Evolutionary conservation across 2,329 filamentous ascomycete genomes (phyloP).

Genomic region (Venturia pyrina): DNA sequence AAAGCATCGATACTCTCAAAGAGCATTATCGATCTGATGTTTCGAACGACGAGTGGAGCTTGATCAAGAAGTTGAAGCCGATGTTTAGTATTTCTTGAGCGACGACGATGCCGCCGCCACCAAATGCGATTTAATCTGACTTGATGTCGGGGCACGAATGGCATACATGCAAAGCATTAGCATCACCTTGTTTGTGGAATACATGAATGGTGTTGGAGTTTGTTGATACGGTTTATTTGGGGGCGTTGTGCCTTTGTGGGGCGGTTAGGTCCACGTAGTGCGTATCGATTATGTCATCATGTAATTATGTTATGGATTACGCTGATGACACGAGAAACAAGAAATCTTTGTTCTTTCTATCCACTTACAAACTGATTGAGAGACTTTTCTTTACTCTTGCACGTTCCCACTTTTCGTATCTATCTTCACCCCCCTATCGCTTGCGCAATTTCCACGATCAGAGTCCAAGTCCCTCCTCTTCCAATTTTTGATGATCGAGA

Average conservation of each 20-base stretch:
- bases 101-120: not conserved
- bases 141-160: not conserved
- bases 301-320: not conserved
- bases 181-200: not conserved
- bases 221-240: not conserved
- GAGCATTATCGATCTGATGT: conserved; percentile 88
- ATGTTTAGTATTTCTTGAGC: conserved; percentile 73
- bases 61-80: conserved; percentile 92
- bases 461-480: too few relatives aligned
- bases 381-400: too few relatives aligned
- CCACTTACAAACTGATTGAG: too few relatives aligned
- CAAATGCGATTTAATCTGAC: not conserved
- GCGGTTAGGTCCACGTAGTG: not conserved
- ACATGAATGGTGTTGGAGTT: not conserved
- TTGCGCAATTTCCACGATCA: too few relatives aligned
- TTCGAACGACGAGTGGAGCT: conserved; percentile 81
- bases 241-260: not conserved
- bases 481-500: too few relatives aligned
- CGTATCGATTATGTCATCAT: not conserved
- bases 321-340: too few relatives aligned
- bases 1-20: conserved; percentile 90
- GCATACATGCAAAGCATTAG: not conserved
- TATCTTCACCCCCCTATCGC: too few relatives aligned
- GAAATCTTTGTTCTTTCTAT: too few relatives aligned
- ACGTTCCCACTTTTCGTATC: too few relatives aligned